A percentile compares a stretch with the other conserved stretches of the same genome.
Conservation (phyloP, 2,329 filamentous ascomycete genomes). For the Arthrobotrys megalospora region DNA sequence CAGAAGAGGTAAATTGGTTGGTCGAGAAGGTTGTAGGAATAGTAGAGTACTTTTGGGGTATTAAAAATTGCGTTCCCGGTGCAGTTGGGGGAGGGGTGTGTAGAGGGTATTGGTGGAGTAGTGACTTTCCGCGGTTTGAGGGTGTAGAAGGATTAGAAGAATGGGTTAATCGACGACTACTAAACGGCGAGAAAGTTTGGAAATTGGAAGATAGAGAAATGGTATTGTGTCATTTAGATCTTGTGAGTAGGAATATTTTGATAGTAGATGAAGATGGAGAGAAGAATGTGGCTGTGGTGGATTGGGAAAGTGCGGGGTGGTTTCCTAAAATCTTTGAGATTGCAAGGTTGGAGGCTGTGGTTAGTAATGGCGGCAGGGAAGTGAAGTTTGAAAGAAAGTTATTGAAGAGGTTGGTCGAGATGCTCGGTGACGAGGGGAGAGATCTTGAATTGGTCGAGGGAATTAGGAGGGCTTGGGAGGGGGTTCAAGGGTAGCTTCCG, state of each 20-base stretch:
- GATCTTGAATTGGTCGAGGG: neutral
- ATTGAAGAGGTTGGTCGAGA: neutral
- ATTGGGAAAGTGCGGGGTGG: slow-evolving; percentile 33
- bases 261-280: neutral
- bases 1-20: neutral
- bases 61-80: neutral
- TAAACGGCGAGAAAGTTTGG: neutral
- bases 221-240: slow-evolving; percentile 24
- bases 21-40: neutral
- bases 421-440: neutral
- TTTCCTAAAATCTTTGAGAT: slow-evolving; percentile 28
- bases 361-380: neutral
- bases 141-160: too few species aligned
- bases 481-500: too few species aligned
- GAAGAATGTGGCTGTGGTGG: slow-evolving; percentile 3
- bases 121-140: too few species aligned
- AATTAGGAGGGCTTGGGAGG: too few species aligned
- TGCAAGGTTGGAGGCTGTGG: slow-evolving; percentile 20
- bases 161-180: too few species aligned
- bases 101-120: too few species aligned
- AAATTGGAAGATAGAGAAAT: neutral
- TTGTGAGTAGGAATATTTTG: slow-evolving; percentile 9
- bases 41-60: slow-evolving; percentile 16
- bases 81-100: neutral
- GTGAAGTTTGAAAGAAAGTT: neutral